phyloP scores from a whole-genome alignment of 2,329 filamentous ascomycete genomes.

The Ambrosiella beaveri region DNA sequence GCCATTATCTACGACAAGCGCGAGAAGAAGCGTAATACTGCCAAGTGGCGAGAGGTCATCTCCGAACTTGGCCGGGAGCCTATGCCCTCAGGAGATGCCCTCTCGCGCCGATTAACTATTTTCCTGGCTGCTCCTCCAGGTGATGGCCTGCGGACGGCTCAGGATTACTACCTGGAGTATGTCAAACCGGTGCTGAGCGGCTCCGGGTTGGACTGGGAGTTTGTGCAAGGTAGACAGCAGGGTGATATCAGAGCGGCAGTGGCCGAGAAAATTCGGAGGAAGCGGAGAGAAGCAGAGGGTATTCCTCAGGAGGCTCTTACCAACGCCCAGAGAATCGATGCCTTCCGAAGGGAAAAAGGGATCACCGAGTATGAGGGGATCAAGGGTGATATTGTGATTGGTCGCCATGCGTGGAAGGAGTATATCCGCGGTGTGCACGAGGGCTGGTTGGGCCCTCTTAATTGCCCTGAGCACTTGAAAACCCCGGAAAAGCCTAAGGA shows the following conservation, averaged over 20 bases:
- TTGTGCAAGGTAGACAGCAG: conserved; percentile 77
- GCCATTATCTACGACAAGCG: conserved; percentile 84
- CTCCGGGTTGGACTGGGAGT: conserved; percentile 87
- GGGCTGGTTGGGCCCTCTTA: conserved; percentile 81
- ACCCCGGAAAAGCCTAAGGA: conserved; percentile 16
- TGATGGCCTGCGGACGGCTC: conserved; percentile 66
- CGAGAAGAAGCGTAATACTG: conserved; percentile 69
- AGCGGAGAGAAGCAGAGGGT: conserved; percentile 40
- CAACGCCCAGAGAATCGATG: conserved; percentile 39
- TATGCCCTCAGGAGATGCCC: conserved; percentile 46
- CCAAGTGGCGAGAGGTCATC: conserved; percentile 74
- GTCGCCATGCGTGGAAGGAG: conserved; percentile 91
- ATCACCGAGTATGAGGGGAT: conserved; percentile 56
- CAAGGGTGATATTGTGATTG: conserved; percentile 73
- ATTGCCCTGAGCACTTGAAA: conserved; percentile 33
- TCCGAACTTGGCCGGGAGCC: conserved; percentile 67
- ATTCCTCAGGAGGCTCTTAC: conserved; percentile 31
- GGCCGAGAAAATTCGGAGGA: conserved; percentile 69
- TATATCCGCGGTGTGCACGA: conserved; percentile 87
- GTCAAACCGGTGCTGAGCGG: conserved; percentile 83
- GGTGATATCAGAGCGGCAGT: conserved; percentile 81
- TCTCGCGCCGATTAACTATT: conserved; percentile 72
- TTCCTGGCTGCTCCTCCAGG: conserved; percentile 74
- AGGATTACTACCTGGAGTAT: conserved; percentile 92
- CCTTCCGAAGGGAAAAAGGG: conserved; percentile 46